Evolutionary conservation across 768 basidiomycete genomes (phyloP).

Genomic region (Kwoniella heveanensis): DNA sequence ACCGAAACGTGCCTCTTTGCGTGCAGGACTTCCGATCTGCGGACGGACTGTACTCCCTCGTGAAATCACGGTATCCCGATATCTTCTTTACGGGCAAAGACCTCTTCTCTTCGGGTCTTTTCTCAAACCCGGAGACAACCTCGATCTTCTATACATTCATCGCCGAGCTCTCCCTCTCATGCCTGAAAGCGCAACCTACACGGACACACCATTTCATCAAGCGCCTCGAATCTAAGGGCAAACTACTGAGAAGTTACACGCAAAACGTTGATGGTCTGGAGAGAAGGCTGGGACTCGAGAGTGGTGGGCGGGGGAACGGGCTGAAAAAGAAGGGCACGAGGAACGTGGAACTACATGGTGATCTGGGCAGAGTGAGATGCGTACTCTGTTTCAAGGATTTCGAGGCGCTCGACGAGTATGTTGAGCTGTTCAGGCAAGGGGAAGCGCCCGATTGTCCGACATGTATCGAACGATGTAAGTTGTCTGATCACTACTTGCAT

Average conservation of each 20-base stretch:
- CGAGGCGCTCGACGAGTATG: conserved; percentile 67
- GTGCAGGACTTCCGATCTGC: conserved; percentile 91
- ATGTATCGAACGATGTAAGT: conserved; percentile 77
- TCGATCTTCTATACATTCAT: conserved; percentile 94
- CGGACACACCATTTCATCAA: conserved; percentile 87
- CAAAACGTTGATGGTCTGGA: conserved; percentile 98
- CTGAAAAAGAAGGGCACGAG: conserved; percentile 71
- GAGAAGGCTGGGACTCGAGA: conserved; percentile 72
- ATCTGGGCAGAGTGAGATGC: conserved; percentile 88
- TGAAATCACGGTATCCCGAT: conserved; percentile 80
- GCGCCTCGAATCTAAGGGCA: conserved; percentile 77
- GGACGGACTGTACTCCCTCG: conserved; percentile 85
- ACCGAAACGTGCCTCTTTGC: too few species aligned
- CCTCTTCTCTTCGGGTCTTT: conserved; percentile 89
- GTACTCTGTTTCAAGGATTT: conserved; percentile 78
- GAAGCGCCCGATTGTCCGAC: conserved; percentile 82
- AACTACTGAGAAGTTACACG: conserved; percentile 85
- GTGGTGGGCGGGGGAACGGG: conserved; percentile 67
- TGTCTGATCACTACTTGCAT: background rate
- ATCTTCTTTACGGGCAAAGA: conserved; percentile 87
- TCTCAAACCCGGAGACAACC: conserved; percentile 80
- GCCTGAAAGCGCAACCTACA: conserved; percentile 67
- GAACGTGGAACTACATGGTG: conserved; percentile 91
- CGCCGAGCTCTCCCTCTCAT: conserved; percentile 79
- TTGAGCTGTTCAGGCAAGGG: conserved; percentile 69